These are phyloP conservation scores for Pelargonium cotyledonis DNA, from an alignment of 441 rosid genomes.

Conservation along the genomic window DNA sequence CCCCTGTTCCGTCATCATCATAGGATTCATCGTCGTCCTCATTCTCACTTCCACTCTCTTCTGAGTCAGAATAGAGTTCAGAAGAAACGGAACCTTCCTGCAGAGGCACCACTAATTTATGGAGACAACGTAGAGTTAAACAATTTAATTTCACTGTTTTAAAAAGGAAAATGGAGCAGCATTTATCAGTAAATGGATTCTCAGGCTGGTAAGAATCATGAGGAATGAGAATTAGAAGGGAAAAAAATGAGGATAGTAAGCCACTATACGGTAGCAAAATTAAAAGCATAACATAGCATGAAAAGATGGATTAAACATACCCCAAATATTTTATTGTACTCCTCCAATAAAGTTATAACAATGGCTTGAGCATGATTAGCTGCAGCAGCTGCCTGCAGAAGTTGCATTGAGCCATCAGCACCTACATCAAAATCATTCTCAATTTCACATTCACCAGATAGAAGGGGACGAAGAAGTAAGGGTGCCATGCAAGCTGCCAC, in stretches of 20 bases:
- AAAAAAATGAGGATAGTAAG: not conserved
- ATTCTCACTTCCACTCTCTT: slow-evolving; percentile 71
- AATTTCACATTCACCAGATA: slow-evolving; percentile 93
- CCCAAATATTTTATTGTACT: slow-evolving; percentile 77
- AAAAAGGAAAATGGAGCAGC: not conserved
- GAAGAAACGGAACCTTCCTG: slow-evolving; percentile 77
- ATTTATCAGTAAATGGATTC: not conserved
- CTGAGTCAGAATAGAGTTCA: slow-evolving; percentile 63
- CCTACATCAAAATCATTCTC: slow-evolving; percentile 68
- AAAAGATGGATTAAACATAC: slow-evolving; percentile 40
- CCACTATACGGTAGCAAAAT: not conserved
- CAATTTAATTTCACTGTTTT: not conserved
- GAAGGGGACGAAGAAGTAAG: slow-evolving; percentile 95
- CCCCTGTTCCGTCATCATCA: slow-evolving; percentile 39
- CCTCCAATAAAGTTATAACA: slow-evolving; percentile 81
- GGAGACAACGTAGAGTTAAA: slow-evolving; percentile 8
- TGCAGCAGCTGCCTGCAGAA: slow-evolving; percentile 97
- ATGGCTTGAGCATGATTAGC: slow-evolving; percentile 99
- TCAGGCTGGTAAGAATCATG: not conserved
- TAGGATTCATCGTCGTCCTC: slow-evolving; percentile 84
- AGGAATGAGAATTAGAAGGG: not conserved
- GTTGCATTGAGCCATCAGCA: slow-evolving; percentile 89
- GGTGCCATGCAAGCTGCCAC: slow-evolving; percentile 99
- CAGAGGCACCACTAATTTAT: slow-evolving; percentile 26
- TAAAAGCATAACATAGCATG: not conserved